Evolutionary conservation across 345 rosid genomes (phyloP).

Genomic region (Noccaea caerulescens): DNA sequence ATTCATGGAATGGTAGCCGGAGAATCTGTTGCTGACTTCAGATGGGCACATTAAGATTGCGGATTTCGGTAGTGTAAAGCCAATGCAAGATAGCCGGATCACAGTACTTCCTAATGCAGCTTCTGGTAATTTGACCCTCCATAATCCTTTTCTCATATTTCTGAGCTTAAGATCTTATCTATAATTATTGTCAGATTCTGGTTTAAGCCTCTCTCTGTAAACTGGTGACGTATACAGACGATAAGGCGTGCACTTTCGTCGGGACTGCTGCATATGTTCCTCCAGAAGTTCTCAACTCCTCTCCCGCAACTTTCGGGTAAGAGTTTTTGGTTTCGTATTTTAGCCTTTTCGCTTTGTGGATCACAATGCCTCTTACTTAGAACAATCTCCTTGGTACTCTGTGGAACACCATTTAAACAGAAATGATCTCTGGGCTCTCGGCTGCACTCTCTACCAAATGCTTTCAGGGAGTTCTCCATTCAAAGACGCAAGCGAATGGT

Average conservation of each 20-base stretch:
- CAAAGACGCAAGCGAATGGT: constrained; percentile 98
- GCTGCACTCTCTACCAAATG: constrained; percentile 99
- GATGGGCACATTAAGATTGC: constrained; percentile 96
- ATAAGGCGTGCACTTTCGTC: constrained; percentile 86
- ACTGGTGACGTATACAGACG: constrained; percentile 59
- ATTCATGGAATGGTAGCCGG: constrained; percentile 68
- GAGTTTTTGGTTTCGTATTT: constrained; percentile 27
- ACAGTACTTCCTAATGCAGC: constrained; percentile 97
- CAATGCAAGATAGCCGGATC: constrained; percentile 89
- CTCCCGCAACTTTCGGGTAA: constrained; percentile 98
- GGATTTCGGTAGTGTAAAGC: constrained; percentile 98
- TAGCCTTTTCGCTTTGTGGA: constrained; percentile 25
- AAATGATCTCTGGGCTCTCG: constrained; percentile 99
- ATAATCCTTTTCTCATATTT: constrained; percentile 12
- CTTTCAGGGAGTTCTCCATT: constrained; percentile 99
- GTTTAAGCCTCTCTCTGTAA: constrained; percentile 29
- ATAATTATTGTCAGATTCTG: constrained; percentile 35
- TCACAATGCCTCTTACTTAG: constrained; percentile 32
- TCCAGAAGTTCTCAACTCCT: constrained; percentile 96
- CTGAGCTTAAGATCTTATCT: constrained; percentile 29
- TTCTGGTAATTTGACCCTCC: constrained; percentile 59
- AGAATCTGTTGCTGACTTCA: constrained; percentile 78
- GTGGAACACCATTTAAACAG: constrained; percentile 60
- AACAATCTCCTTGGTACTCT: constrained; percentile 42
- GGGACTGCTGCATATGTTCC: constrained; percentile 99